Base-by-base conservation (phyloP, 208 protist genomes). In the Leishmania aethiopica region DNA sequence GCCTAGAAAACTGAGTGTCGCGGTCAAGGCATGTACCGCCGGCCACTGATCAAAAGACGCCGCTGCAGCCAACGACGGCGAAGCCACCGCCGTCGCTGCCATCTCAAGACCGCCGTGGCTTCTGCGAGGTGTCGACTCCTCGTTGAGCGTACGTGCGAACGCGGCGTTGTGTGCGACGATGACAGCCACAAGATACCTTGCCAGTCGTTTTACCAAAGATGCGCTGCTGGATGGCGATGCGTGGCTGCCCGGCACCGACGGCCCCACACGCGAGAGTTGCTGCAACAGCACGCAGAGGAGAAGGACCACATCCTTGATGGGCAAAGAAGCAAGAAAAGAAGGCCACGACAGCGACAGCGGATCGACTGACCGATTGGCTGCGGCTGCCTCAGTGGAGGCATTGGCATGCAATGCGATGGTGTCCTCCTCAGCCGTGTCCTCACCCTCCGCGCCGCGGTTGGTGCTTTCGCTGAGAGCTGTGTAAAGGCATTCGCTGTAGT, bases 21-120 rank as follows among this genome's bases (percentile, higher is more conserved):
- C 77, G n/a, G 83, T 86, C 66, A 86, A 75, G 51, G 83, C 83
- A n/a, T 80, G 78, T 25, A 80, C 75, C 2, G 73, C 83, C 13
- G 83, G 83, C 78, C 83, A 83, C 1, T 45, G 78, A 75, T 86
- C 83, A 3, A 86, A 60, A n/a, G 62, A 51, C 49, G 66, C 51
- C 25, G n/a, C 4, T 37, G 37, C 55, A 8, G 66, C 51, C 51
- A 62, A 62, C 6, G 49, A 2, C n/a, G 60, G 37, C 1, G 66
- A 70, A n/a, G 22, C 49, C n/a, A 37, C 53, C 57, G 13, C 42
- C 47, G 73, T 60, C 22, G n/a, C 11, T 28, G 28, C 55, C 32
- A 37, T 51, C 35, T 37, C 42, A 32, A 62, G 25, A 25, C 60
- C 28, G n/a, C 53, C 47, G 35, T 55, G 7, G 49, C 45, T 28